Evolutionary conservation across 2,329 filamentous ascomycete genomes (phyloP).

Genomic region (Fusarium citri): DNA sequence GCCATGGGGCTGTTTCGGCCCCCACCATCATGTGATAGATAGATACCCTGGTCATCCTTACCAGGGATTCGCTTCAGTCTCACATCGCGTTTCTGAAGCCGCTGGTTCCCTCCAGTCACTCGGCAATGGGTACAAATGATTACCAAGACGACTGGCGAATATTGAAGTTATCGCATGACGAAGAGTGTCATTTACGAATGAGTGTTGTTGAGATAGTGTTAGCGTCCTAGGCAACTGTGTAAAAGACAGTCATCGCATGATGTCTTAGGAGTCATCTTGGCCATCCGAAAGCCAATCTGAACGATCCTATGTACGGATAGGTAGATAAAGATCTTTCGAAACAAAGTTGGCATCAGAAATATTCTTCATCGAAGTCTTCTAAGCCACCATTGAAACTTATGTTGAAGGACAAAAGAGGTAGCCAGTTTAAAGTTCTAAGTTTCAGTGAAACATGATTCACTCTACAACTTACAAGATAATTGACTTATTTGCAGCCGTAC

Average conservation of each 20-base stretch:
- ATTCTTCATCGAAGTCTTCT: background rate
- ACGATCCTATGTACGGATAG: too few relatives aligned
- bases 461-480: background rate
- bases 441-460: background rate
- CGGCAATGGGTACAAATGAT: background rate
- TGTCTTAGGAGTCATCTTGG: too few relatives aligned
- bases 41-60: background rate
- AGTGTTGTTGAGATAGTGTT: background rate
- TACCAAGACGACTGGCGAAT: background rate
- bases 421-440: fast-evolving
- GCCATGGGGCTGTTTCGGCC: background rate
- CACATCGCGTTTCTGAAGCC: background rate
- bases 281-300: too few relatives aligned
- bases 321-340: background rate
- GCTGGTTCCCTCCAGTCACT: background rate
- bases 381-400: background rate
- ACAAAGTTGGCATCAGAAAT: background rate
- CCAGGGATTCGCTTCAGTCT: background rate
- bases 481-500: background rate
- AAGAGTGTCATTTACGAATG: background rate
- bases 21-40: conserved; percentile 22
- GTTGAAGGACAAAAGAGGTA: fast-evolving
- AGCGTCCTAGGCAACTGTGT: fast-evolving
- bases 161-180: background rate
- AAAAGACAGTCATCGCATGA: too few relatives aligned